Conservation (phyloP, 495 filamentous ascomycete genomes). For the Neurospora sp. region DNA sequence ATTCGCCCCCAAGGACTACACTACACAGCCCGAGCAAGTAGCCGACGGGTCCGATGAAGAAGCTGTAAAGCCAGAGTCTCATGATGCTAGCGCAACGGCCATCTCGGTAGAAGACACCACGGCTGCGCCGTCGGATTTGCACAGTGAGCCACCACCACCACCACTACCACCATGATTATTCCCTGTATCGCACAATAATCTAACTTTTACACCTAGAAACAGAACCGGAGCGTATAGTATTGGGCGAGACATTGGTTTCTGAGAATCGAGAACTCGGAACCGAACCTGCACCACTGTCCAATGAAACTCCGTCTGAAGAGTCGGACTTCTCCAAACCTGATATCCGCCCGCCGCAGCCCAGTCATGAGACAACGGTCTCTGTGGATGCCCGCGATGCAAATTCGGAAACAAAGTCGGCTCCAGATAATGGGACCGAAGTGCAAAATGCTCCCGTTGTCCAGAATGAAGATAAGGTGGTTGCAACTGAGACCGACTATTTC, state of each 20-base stretch:
- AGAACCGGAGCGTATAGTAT: not conserved
- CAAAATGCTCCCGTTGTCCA: not conserved
- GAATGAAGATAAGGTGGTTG: not conserved
- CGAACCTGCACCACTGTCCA: conserved; percentile 8
- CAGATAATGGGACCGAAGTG: conserved; percentile 7
- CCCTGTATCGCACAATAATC: not conserved
- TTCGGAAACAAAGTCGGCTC: conserved; percentile 12
- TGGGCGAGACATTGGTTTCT: not conserved
- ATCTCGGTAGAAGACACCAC: not conserved
- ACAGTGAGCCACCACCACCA: conserved; percentile 5
- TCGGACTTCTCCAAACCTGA: conserved; percentile 17
- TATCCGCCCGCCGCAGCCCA: conserved; percentile 9
- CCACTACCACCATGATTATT: not conserved
- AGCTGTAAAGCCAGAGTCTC: not conserved
- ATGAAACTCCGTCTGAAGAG: not conserved
- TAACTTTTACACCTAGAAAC: not conserved
- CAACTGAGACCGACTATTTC: not conserved
- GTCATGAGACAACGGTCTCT: not conserved
- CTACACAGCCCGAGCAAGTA: not conserved
- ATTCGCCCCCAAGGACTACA: not conserved
- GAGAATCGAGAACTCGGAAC: conserved; percentile 9
- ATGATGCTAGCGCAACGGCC: not conserved
- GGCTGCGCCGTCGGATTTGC: not conserved
- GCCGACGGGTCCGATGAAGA: not conserved
- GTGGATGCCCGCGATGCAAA: not conserved